These are phyloP conservation scores for Adiantum capillusveneris DNA, from an alignment of 75 land plant species.

Conservation along the genomic window DNA sequence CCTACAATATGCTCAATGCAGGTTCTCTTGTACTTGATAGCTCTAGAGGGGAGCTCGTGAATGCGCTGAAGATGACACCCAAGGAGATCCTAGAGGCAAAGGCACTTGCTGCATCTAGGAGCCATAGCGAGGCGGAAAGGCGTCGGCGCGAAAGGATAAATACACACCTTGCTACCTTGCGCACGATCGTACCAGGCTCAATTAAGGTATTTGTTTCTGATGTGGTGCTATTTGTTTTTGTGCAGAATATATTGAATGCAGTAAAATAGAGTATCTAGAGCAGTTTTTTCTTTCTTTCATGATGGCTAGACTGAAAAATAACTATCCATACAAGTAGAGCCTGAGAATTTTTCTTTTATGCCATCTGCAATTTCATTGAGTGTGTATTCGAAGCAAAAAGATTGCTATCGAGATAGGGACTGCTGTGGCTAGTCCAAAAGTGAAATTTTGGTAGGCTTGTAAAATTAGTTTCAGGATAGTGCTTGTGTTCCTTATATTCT, in stretches of 20 bases:
- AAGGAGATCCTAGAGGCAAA: conserved; percentile 74
- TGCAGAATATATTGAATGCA: too few relatives aligned
- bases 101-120: conserved; percentile 79
- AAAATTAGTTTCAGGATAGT: too few relatives aligned
- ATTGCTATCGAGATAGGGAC: too few relatives aligned
- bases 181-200: conserved; percentile 67
- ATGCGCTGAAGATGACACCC: not conserved
- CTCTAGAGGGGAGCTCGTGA: conserved; percentile 13
- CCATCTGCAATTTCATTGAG: not conserved
- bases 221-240: too few relatives aligned
- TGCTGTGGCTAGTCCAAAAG: too few relatives aligned
- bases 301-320: too few relatives aligned
- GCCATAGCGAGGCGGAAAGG: conserved; percentile 85
- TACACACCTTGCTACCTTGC: conserved; percentile 60
- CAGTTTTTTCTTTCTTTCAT: too few relatives aligned
- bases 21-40: conserved; percentile 17
- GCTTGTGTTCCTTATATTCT: too few relatives aligned
- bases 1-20: not conserved
- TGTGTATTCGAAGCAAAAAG: not conserved
- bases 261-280: too few relatives aligned
- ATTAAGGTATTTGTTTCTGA: conserved; percentile 49
- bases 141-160: conserved; percentile 69
- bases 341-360: too few relatives aligned
- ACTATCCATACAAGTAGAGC: too few relatives aligned
- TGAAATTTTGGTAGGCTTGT: too few relatives aligned